Conservation (phyloP, 192 early-diverging fungal genomes). For the Entomortierella chlamydospora region DNA sequence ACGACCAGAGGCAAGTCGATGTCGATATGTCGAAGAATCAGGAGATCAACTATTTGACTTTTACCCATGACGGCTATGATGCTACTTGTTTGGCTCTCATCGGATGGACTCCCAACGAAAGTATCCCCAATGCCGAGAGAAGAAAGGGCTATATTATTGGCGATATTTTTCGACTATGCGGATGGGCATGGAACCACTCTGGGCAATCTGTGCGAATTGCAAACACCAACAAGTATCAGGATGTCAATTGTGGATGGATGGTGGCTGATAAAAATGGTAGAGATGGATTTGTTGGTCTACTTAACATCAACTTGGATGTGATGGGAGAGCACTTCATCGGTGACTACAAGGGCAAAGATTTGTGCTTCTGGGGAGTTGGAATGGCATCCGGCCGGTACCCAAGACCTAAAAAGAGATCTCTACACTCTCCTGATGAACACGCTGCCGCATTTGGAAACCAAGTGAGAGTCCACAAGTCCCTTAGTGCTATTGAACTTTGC, state of each 20-base stretch:
- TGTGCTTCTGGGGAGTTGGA: conserved; percentile 1
- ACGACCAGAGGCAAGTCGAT: conserved; percentile 1
- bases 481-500: conserved; percentile 20
- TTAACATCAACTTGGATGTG: conserved; percentile 13
- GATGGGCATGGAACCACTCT: conserved; percentile 11
- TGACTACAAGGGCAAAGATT: neutral
- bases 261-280: neutral
- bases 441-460: conserved; percentile 2
- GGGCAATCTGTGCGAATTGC: conserved; percentile 3
- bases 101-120: neutral
- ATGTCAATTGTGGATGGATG: conserved; percentile 3
- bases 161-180: conserved; percentile 12
- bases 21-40: neutral
- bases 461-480: conserved; percentile 9
- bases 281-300: neutral
- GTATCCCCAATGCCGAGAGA: neutral
- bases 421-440: neutral
- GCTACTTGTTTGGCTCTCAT: conserved; percentile 9
- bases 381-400: neutral
- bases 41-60: conserved; percentile 6
- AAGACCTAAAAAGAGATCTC: conserved; percentile 4
- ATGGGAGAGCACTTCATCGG: neutral
- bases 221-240: neutral
- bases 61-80: neutral
- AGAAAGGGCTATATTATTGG: conserved; percentile 2